Base-by-base conservation (phyloP, 2,329 filamentous ascomycete species). In the Curvularia sp. region DNA sequence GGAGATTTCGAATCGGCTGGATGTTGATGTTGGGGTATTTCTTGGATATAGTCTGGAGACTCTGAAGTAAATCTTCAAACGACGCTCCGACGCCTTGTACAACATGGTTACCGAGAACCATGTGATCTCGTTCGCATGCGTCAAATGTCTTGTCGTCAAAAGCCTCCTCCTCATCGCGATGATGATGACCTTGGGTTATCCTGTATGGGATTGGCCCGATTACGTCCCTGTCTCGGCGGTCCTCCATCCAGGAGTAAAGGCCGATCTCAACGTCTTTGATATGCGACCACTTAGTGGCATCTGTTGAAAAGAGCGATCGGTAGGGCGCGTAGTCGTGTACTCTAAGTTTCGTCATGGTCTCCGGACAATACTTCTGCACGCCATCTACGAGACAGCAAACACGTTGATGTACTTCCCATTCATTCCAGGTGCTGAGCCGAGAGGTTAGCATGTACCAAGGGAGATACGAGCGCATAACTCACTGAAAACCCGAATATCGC, bases 341-440 rank as follows among this genome's bases (percentile, higher is more conserved):
- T 41, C 68, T 69, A 12, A 77, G 64, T 54, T 69, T 75, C 4
- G 65, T 72, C 65, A 77, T 58, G 43, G 55, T 75, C 3, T 69
- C 52, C 10, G 75, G 70, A 50, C 71, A 73, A 55, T 76, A 54
- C 18, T 64, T 66, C 31, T 67, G 62, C 13, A 77, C 66, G 12
- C 71, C 72, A 54, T 76, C 74, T 20, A 75, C 66, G 4, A 77
- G 68, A 52, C 68, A 74, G 61, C 75, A 77, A 0, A 76, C 72
- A 6, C 73, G 72, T 57, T 75, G 73, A 48, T 77, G 75, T 2
- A 76, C 74, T 46, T 76, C 73, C 71, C 72, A 76, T 33, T 77
- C 74, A 48, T 75, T 75, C 74, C 73, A 76, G 1, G 71, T 71
- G 53, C 68, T 70, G 39, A 7, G 15, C 4, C 18, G 39, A 26